Conservation (phyloP, 257 asterid genomes). For the Lycium ferocissimum region DNA sequence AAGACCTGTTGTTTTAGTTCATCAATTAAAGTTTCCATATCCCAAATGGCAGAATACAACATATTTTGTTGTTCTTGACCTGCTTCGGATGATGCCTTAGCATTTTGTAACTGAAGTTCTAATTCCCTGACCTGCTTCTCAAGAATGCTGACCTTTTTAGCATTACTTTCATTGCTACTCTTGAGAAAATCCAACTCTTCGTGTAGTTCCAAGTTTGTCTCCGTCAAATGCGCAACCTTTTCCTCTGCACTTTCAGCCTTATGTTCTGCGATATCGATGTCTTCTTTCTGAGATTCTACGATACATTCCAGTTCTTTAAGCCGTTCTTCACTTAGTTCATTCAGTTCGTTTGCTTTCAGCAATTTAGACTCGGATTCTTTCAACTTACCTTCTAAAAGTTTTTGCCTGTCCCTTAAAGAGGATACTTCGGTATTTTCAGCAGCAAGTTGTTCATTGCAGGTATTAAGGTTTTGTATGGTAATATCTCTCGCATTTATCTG, state of each 20-base stretch:
- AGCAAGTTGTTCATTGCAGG: conserved; percentile 43
- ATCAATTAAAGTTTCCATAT: conserved; percentile 92
- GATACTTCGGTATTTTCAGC: conserved; percentile 57
- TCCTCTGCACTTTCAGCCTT: conserved; percentile 50
- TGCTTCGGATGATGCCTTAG: conserved; percentile 79
- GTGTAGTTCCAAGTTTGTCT: conserved; percentile 71
- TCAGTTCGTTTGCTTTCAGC: conserved; percentile 37
- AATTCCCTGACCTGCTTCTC: conserved; percentile 75
- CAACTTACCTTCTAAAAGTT: conserved; percentile 56
- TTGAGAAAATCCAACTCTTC: conserved; percentile 81
- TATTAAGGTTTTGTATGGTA: conserved; percentile 51
- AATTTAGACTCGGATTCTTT: conserved; percentile 42
- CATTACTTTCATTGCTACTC: conserved; percentile 60
- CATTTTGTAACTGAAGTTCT: conserved; percentile 70
- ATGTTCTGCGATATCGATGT: conserved; percentile 38
- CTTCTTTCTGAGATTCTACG: conserved; percentile 51
- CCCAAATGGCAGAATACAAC: conserved; percentile 93
- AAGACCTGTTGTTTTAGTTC: conserved; percentile 83
- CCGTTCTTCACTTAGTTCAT: conserved; percentile 40
- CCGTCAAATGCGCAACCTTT: conserved; percentile 61
- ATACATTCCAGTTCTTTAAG: conserved; percentile 51
- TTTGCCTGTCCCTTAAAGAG: conserved; percentile 54
- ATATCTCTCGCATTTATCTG: conserved; percentile 56
- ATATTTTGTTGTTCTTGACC: conserved; percentile 88
- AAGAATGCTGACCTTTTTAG: conserved; percentile 61